These are phyloP conservation scores for Novymonas esmeraldas DNA, from an alignment of 208 protist species.

Conservation along the genomic window DNA sequence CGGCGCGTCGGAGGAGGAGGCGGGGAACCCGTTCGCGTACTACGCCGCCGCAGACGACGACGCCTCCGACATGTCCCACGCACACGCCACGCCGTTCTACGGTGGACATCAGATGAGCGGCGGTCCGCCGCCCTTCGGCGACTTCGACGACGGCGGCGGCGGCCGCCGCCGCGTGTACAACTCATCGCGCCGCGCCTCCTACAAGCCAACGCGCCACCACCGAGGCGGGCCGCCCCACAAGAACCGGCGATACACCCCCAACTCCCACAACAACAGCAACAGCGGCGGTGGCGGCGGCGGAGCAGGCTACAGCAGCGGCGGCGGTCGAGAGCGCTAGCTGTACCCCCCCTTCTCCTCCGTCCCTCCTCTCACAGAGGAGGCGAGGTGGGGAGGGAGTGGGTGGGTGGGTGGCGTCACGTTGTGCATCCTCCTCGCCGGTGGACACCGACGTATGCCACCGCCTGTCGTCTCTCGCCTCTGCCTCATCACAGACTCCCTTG, in stretches of 20 bases:
- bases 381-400: too few relatives aligned
- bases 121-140: slow-evolving; percentile 24
- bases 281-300: slow-evolving; percentile 5
- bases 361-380: too few relatives aligned
- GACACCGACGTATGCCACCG: too few relatives aligned
- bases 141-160: slow-evolving; percentile 2
- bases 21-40: slow-evolving; percentile 61
- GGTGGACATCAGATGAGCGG: slow-evolving; percentile 70
- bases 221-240: slow-evolving; percentile 24
- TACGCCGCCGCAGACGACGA: slow-evolving; percentile 38
- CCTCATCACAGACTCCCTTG: neutral
- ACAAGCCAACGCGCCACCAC: slow-evolving; percentile 19
- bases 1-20: slow-evolving; percentile 17
- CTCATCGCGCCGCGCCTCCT: slow-evolving; percentile 20
- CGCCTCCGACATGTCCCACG: slow-evolving; percentile 31
- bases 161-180: slow-evolving; percentile 13
- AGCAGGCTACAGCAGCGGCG: neutral
- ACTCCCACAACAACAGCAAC: slow-evolving; percentile 15
- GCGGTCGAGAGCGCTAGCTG: slow-evolving; percentile 1
- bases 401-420: too few relatives aligned
- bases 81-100: slow-evolving; percentile 55
- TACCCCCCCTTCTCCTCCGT: neutral
- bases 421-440: too few relatives aligned
- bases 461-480: neutral
- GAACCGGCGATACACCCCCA: slow-evolving; percentile 15